phyloP scores from a whole-genome alignment of 805 yeast species.

The Ogataea nitratoaversa region DNA sequence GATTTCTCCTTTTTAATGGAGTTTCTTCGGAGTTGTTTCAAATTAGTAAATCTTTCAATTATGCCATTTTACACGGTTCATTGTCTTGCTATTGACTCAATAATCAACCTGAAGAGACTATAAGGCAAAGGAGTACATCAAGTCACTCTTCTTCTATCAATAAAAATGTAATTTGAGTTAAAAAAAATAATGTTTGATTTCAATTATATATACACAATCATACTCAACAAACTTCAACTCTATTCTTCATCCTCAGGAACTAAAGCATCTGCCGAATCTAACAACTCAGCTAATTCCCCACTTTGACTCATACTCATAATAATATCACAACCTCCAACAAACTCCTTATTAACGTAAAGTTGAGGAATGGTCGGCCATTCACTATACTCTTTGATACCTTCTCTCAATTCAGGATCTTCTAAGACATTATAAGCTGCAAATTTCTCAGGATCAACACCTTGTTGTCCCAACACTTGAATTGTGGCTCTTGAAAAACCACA shows the following conservation, averaged over 20 bases:
- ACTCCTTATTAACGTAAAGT: conserved; percentile 83
- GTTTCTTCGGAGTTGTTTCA: too few species aligned
- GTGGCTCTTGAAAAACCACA: conserved; percentile 98
- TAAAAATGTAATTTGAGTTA: neutral
- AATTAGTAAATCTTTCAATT: too few species aligned
- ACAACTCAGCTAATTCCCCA: conserved; percentile 85
- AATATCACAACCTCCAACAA: conserved; percentile 97
- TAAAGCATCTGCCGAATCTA: conserved; percentile 74
- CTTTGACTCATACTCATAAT: conserved; percentile 82
- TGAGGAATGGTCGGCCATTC: conserved; percentile 99
- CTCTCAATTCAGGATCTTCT: conserved; percentile 90
- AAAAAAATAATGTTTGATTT: neutral
- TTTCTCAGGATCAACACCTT: conserved; percentile 94
- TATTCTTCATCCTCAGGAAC: conserved; percentile 70
- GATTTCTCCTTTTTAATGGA: conserved; percentile 16
- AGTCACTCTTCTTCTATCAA: neutral
- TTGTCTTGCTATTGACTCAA: neutral
- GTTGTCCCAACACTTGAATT: conserved; percentile 87
- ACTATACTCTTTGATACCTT: conserved; percentile 91
- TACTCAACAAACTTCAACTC: too few species aligned
- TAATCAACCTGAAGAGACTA: conserved; percentile 10
- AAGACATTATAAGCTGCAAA: conserved; percentile 96
- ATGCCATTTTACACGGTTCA: neutral
- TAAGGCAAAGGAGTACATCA: conserved; percentile 23
- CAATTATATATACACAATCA: neutral